phyloP scores from a whole-genome alignment of 2,329 filamentous ascomycete species.

The Diaporthe batatas region DNA sequence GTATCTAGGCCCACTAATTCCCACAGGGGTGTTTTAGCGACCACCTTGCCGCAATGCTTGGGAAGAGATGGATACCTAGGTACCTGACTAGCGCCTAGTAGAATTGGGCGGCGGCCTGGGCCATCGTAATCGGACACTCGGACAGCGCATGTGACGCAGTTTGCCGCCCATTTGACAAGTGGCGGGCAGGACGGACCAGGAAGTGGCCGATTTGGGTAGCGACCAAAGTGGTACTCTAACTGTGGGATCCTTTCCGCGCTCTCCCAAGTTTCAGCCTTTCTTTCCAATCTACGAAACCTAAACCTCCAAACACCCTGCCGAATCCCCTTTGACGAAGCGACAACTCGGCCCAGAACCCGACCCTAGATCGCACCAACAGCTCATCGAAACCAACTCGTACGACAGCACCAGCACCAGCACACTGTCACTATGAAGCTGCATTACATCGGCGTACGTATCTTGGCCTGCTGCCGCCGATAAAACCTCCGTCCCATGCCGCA shows the following conservation, averaged over 20 bases:
- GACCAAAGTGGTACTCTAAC: background rate
- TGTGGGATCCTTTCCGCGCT: too few species aligned
- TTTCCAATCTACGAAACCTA: background rate
- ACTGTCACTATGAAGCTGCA: conserved; percentile 80
- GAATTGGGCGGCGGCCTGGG: background rate
- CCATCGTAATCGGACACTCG: conserved; percentile 19
- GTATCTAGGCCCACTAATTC: conserved; percentile 17
- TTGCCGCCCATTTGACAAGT: conserved; percentile 31
- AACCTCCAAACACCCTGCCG: background rate
- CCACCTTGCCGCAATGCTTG: background rate
- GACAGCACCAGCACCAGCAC: conserved; percentile 8
- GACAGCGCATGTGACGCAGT: conserved; percentile 28
- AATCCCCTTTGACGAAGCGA: conserved; percentile 5
- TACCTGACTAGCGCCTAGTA: conserved; percentile 8
- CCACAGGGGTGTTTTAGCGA: conserved; percentile 6
- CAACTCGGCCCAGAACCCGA: conserved; percentile 2
- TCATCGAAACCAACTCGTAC: conserved; percentile 9
- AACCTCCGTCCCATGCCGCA: conserved; percentile 17
- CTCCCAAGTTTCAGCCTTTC: conserved; percentile 32
- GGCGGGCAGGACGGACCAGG: conserved; percentile 30
- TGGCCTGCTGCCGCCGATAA: conserved; percentile 43
- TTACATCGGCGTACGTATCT: conserved; percentile 80
- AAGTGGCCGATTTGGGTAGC: conserved; percentile 2
- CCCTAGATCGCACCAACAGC: conserved; percentile 8
- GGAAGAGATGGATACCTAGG: background rate